These are phyloP conservation scores for Medicago arabica DNA, from an alignment of 306 rosid genomes.

Conservation along the genomic window DNA sequence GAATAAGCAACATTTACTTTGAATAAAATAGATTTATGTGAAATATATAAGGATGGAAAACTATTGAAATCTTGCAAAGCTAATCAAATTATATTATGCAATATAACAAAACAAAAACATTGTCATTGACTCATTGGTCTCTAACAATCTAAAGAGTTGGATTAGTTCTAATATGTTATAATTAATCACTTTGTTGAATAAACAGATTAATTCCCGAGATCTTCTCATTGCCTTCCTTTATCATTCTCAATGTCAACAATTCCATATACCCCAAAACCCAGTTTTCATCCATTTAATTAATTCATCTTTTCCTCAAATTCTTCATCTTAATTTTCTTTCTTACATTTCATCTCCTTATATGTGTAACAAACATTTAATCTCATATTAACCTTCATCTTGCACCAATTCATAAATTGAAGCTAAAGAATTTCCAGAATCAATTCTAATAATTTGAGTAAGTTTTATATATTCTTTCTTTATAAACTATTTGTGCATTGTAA, in stretches of 20 bases:
- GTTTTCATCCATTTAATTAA: constrained; percentile 21
- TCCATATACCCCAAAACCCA: constrained; percentile 43
- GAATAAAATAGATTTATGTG: no score
- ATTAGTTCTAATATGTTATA: constrained; percentile 15
- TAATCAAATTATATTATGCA: constrained; percentile 16
- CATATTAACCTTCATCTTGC: constrained; percentile 27
- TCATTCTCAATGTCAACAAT: constrained; percentile 28
- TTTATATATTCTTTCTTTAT: background rate
- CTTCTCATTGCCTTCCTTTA: constrained; percentile 52
- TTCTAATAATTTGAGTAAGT: constrained; percentile 40
- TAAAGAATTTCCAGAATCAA: constrained; percentile 18
- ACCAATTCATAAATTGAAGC: constrained; percentile 10
- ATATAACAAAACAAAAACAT: background rate
- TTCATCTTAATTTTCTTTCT: constrained; percentile 33
- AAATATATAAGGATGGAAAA: no score
- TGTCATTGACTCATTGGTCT: background rate
- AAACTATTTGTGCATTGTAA: constrained; percentile 15
- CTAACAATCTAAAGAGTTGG: constrained; percentile 2
- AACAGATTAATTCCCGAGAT: constrained; percentile 40
- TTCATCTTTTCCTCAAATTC: background rate
- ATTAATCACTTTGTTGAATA: constrained; percentile 39
- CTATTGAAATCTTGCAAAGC: background rate
- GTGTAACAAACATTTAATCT: constrained; percentile 23
- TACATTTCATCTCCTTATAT: constrained; percentile 20
- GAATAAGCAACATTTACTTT: no score